Conservation (phyloP, 139 green algal species). For the Coccomyxa sp. region DNA sequence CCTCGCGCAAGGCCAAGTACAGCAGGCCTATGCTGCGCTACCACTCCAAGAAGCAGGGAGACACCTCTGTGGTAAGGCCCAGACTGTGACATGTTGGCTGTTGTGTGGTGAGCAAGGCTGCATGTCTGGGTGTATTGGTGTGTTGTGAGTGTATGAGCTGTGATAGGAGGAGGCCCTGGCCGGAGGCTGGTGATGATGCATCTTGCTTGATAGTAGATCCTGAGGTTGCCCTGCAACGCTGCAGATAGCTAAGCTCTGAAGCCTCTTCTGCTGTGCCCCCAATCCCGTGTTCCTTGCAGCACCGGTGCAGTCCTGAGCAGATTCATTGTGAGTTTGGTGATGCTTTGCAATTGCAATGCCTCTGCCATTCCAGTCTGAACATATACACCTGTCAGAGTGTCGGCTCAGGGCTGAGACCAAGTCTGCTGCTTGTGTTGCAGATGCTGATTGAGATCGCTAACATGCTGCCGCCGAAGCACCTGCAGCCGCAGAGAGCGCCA, state of each 20-base stretch:
- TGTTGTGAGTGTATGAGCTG: no score
- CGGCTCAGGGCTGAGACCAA: neutral
- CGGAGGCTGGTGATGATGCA: slow-evolving; percentile 12
- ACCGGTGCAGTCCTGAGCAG: neutral
- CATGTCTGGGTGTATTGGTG: no score
- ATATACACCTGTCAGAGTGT: neutral
- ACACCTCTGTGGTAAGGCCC: neutral
- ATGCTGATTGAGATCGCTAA: slow-evolving; percentile 43
- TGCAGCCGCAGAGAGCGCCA: slow-evolving; percentile 25
- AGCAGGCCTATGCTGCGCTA: slow-evolving; percentile 52
- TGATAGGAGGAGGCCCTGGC: no score
- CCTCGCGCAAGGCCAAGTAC: slow-evolving; percentile 38
- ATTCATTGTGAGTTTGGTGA: neutral
- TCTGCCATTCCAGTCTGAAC: neutral
- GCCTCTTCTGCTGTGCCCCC: neutral
- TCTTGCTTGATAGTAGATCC: slow-evolving; percentile 23
- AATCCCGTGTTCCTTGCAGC: neutral
- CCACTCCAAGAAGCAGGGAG: slow-evolving; percentile 12
- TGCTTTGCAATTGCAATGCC: neutral
- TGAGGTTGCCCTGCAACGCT: neutral
- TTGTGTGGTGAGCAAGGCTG: no score
- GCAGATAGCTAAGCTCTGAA: neutral
- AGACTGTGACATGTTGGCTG: neutral
- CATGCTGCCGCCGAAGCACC: slow-evolving; percentile 35
- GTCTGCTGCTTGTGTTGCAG: slow-evolving; percentile 10